Evolutionary conservation across 495 filamentous ascomycete species (phyloP).

Genomic region (Aspergillus carlsbadensis): DNA sequence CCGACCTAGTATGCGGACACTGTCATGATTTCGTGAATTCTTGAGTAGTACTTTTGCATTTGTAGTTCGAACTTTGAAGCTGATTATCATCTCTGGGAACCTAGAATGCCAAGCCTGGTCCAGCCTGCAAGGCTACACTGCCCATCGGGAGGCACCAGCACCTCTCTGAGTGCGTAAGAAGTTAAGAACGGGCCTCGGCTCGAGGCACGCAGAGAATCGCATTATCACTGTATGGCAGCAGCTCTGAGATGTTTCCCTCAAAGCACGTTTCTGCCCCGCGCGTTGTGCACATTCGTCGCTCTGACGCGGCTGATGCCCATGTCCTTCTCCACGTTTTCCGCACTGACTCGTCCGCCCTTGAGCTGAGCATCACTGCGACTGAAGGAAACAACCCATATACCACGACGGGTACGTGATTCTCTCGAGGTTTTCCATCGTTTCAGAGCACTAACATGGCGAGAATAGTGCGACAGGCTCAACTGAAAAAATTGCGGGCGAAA

Average conservation of each 20-base stretch:
- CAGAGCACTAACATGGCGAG: neutral
- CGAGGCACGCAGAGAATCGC: neutral
- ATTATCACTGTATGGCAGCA: too few species aligned
- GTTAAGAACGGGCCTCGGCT: neutral
- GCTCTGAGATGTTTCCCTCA: neutral
- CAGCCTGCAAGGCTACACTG: neutral
- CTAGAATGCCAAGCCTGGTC: neutral
- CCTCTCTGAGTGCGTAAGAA: neutral
- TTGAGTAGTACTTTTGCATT: too few species aligned
- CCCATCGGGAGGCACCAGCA: neutral
- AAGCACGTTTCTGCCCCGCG: conserved; percentile 20
- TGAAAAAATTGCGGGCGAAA: conserved; percentile 48
- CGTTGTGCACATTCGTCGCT: conserved; percentile 56
- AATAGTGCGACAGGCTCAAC: conserved; percentile 46
- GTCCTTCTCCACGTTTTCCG: conserved; percentile 57
- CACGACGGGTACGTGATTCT: conserved; percentile 44
- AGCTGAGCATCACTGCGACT: conserved; percentile 66
- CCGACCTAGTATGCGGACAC: too few species aligned
- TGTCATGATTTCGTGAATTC: too few species aligned
- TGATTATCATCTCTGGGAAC: too few species aligned
- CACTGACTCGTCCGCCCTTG: conserved; percentile 48
- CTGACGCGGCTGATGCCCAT: conserved; percentile 50
- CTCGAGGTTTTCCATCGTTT: neutral
- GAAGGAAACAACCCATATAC: conserved; percentile 64
- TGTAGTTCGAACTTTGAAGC: too few species aligned